phyloP scores from a whole-genome alignment of 73 alveolate genomes.

The Blepharisma stoltei region DNA sequence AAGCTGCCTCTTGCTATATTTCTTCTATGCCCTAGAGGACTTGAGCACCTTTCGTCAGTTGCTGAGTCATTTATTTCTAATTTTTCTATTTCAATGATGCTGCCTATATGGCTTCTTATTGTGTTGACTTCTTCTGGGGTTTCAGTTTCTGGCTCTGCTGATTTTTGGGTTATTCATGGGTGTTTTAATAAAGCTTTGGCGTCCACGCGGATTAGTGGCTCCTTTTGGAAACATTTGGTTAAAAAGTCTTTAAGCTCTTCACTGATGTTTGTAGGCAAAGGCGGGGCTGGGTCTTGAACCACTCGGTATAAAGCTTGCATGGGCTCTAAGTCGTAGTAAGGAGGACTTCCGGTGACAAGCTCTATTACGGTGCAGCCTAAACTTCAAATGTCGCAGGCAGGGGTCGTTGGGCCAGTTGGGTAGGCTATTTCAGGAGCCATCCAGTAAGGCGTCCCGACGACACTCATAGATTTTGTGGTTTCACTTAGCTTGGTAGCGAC shows the following conservation, averaged over 20 bases:
- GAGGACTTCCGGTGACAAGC: constrained; percentile 92
- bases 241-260: constrained; percentile 85
- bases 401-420: constrained; percentile 76
- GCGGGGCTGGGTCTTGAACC: constrained; percentile 87
- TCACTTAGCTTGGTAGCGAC: constrained; percentile 90
- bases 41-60: constrained; percentile 31
- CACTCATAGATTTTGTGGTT: constrained; percentile 78
- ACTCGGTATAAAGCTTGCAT: constrained; percentile 83
- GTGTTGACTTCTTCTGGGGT: constrained; percentile 24
- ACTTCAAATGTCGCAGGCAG: constrained; percentile 97
- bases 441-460: constrained; percentile 98
- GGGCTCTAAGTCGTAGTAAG: constrained; percentile 85
- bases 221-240: constrained; percentile 84
- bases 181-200: constrained; percentile 89
- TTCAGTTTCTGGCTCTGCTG: background rate
- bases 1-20: constrained; percentile 24
- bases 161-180: constrained; percentile 62
- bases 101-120: background rate
- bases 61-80: background rate
- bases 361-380: constrained; percentile 96
- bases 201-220: constrained; percentile 85
- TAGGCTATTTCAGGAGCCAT: constrained; percentile 99
- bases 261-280: constrained; percentile 85
- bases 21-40: constrained; percentile 35
- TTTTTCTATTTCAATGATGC: constrained; percentile 41